A percentile compares a stretch with the other conserved stretches of the same genome.
Conservation (phyloP, 495 filamentous ascomycete genomes). For the Diplogelasinospora grovesii region DNA sequence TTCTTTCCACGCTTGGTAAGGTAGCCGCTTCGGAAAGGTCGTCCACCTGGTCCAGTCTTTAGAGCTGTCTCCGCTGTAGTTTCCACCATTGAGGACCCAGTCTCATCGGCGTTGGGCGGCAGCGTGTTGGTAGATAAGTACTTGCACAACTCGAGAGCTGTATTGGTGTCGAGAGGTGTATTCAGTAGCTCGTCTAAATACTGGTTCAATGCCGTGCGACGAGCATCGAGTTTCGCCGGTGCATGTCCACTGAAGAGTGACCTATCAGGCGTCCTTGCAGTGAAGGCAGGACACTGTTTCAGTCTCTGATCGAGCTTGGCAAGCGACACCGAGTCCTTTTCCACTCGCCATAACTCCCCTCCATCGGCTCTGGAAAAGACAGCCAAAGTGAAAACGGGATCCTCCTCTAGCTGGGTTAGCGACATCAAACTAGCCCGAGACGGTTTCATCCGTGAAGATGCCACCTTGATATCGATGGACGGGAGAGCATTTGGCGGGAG, state of each 20-base stretch:
- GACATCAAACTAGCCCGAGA: slow-evolving; percentile 77
- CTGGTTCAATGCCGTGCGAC: slow-evolving; percentile 69
- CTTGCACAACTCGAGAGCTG: slow-evolving; percentile 76
- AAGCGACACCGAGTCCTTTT: slow-evolving; percentile 82
- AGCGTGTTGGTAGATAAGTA: slow-evolving; percentile 85
- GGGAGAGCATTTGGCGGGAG: slow-evolving; percentile 89
- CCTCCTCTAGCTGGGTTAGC: slow-evolving; percentile 66
- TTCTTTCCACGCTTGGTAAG: slow-evolving; percentile 96
- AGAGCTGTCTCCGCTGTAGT: slow-evolving; percentile 31
- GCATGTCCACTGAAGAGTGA: slow-evolving; percentile 87
- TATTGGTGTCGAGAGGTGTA: slow-evolving; percentile 68
- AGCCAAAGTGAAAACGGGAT: slow-evolving; percentile 88
- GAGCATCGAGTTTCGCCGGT: slow-evolving; percentile 86
- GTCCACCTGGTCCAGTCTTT: slow-evolving; percentile 51
- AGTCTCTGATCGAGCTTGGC: slow-evolving; percentile 73
- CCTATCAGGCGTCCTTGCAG: slow-evolving; percentile 69
- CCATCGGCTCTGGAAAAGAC: slow-evolving; percentile 70
- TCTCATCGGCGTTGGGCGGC: slow-evolving; percentile 64
- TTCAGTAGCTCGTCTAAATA: slow-evolving; percentile 83
- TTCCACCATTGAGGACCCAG: slow-evolving; percentile 40
- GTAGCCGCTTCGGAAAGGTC: slow-evolving; percentile 79
- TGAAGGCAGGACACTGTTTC: slow-evolving; percentile 60
- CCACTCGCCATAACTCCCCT: slow-evolving; percentile 85
- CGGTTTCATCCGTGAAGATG: slow-evolving; percentile 83
- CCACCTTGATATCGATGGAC: slow-evolving; percentile 75